Conservation (phyloP, 208 protist species). For the Leishmania tarentolae region DNA sequence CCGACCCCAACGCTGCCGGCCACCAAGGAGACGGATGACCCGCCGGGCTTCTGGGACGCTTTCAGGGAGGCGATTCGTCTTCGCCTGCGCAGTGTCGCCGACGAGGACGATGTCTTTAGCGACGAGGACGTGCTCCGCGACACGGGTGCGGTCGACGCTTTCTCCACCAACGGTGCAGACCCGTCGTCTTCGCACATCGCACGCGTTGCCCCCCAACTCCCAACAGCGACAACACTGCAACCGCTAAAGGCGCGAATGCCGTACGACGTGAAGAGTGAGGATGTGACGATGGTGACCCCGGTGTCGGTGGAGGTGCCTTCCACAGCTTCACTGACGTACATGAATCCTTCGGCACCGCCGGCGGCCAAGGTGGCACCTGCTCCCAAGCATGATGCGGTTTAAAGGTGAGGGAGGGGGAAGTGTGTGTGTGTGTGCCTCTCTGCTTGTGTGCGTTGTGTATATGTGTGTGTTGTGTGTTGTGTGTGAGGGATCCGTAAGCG, state of each 20-base stretch:
- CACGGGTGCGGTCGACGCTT: neutral
- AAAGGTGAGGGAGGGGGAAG: neutral
- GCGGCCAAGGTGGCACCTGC: conserved; percentile 15
- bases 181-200: neutral
- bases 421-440: neutral
- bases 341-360: conserved; percentile 7
- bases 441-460: neutral
- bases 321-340: neutral
- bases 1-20: conserved; percentile 36
- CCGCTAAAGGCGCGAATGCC: conserved; percentile 1
- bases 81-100: conserved; percentile 48
- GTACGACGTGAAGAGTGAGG: conserved; percentile 6
- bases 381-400: conserved; percentile 5
- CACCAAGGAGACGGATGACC: conserved; percentile 35
- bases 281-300: conserved; percentile 15
- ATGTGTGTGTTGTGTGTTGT: neutral
- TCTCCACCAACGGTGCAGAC: neutral
- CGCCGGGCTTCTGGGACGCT: conserved; percentile 42
- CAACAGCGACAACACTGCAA: neutral
- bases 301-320: neutral
- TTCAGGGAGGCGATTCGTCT: conserved; percentile 38
- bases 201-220: neutral
- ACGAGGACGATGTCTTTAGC: conserved; percentile 37
- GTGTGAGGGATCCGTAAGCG: no score
- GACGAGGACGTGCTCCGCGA: conserved; percentile 23